These are phyloP conservation scores for Pleurotus giganteus DNA, from an alignment of 768 basidiomycete genomes.

Conservation along the genomic window DNA sequence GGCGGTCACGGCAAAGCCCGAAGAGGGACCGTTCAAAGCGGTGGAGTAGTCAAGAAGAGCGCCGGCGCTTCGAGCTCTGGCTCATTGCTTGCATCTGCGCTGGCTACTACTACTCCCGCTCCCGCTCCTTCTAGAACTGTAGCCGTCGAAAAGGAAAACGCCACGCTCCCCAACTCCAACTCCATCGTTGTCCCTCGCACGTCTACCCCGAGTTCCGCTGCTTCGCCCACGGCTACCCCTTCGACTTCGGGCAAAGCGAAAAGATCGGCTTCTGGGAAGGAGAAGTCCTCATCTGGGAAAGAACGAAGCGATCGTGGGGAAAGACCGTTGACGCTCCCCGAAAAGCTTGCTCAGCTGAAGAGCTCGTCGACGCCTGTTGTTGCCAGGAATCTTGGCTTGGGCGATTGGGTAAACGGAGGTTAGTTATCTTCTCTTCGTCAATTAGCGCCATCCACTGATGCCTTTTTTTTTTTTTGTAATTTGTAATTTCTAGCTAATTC, in stretches of 20 bases:
- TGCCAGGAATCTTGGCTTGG: not conserved
- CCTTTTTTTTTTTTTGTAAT: not conserved
- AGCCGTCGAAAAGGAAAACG: conserved; percentile 36
- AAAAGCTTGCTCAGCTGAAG: conserved; percentile 5
- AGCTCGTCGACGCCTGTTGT: conserved; percentile 2
- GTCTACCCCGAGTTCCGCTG: conserved; percentile 21
- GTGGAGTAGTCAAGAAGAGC: conserved; percentile 68
- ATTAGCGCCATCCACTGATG: too few species aligned
- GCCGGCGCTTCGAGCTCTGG: conserved; percentile 19
- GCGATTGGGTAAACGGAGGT: conserved; percentile 1
- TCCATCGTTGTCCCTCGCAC: conserved; percentile 10
- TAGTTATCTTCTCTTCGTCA: not conserved
- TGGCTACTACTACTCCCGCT: conserved; percentile 14
- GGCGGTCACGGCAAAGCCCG: conserved; percentile 61
- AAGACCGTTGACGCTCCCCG: conserved; percentile 3
- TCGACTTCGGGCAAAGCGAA: conserved; percentile 5
- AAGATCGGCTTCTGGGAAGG: conserved; percentile 2
- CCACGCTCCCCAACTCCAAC: not conserved
- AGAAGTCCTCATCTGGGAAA: not conserved
- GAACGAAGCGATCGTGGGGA: conserved; percentile 5
- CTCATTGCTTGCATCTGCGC: not conserved
- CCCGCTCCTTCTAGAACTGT: conserved; percentile 10
- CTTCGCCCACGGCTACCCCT: conserved; percentile 12
- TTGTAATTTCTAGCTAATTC: not conserved
- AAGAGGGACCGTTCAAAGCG: conserved; percentile 69